phyloP scores from a whole-genome alignment of 495 filamentous ascomycete genomes.

The Poronia punctata region DNA sequence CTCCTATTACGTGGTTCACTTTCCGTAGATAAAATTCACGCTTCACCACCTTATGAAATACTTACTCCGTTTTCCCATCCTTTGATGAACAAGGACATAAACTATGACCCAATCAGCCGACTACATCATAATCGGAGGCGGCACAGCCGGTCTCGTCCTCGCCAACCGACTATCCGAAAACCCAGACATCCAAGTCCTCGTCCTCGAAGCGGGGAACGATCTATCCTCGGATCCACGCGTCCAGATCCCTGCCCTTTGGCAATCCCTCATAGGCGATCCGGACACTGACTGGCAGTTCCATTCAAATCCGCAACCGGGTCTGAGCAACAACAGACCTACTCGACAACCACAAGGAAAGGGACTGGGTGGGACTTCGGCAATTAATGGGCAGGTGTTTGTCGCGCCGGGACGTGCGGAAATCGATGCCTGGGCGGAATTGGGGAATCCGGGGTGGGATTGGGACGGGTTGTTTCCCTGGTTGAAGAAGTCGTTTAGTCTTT shows the following conservation, averaged over 20 bases:
- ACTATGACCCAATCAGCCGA: constrained; percentile 47
- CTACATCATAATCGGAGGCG: constrained; percentile 73
- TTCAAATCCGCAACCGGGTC: constrained; percentile 18
- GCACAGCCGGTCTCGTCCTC: constrained; percentile 75
- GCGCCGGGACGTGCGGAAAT: constrained; percentile 28
- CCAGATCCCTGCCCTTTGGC: constrained; percentile 4
- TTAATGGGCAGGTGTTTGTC: constrained; percentile 39
- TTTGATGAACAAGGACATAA: no score
- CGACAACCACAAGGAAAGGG: constrained; percentile 46
- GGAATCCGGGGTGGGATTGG: constrained; percentile 49
- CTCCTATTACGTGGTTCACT: no score
- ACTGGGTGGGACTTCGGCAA: constrained; percentile 46
- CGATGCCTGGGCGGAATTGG: constrained; percentile 47
- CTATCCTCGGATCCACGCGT: constrained; percentile 24
- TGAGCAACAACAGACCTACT: constrained; percentile 32
- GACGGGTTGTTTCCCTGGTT: constrained; percentile 40
- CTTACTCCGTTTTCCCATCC: no score
- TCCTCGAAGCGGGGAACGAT: constrained; percentile 49
- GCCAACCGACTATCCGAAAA: constrained; percentile 48
- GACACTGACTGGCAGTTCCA: neutral
- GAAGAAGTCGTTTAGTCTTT: constrained; percentile 33
- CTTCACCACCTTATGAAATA: no score
- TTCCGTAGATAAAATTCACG: no score
- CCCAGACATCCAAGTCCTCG: constrained; percentile 51
- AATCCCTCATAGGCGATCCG: constrained; percentile 12